Base-by-base conservation (phyloP, 805 yeast genomes). In the Cyberlindnera americana region DNA sequence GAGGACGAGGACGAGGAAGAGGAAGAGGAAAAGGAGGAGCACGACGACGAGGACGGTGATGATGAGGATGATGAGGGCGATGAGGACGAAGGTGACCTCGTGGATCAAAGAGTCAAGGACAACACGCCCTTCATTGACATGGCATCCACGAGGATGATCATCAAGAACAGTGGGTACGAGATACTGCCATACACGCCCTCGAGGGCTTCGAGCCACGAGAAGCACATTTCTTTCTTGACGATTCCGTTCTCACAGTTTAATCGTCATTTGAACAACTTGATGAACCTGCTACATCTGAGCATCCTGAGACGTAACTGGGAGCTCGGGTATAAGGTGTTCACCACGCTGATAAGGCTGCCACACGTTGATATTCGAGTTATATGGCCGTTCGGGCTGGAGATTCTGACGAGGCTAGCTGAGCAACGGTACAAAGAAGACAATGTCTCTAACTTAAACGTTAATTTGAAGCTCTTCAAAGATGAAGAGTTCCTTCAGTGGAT, bases 381-480 rank as follows among this genome's bases (percentile, higher is more conserved):
- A 10, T 83, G 90, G 90, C 74, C 83, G 0, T 26, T 81, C 1
- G 89, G 84, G 0, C 57, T 77, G 5, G 81, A 77, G 43, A 75
- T 82, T 5, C 52, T 82, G 17, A 42, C 44, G 6, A 46, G 52
- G 19, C 19, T 49, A 4, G 43, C 49, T 2, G 54, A 54, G 29
- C 34, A 45, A 35, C 33, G 46, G 13, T 35, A 29, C 14, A 37
- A 28, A 18, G 33, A 36, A 5, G 33, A 29, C 2, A 25, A 43
- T 11, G 47, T 41, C 3, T 43, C 40, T n/a, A 25, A 35, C 2
- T 22, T 37, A 14, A 50, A 46, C 9, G 47, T 50, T 23, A 29
- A 41, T 5, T 21, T 46, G 17, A 19, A 23, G 11, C 6, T 34
- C 6, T 39, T 43, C 32, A 50, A 43, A 29, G 59, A 56, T 38